Base-by-base conservation (phyloP, 2,329 filamentous ascomycete genomes). In the Pyricularia pennisetigena region DNA sequence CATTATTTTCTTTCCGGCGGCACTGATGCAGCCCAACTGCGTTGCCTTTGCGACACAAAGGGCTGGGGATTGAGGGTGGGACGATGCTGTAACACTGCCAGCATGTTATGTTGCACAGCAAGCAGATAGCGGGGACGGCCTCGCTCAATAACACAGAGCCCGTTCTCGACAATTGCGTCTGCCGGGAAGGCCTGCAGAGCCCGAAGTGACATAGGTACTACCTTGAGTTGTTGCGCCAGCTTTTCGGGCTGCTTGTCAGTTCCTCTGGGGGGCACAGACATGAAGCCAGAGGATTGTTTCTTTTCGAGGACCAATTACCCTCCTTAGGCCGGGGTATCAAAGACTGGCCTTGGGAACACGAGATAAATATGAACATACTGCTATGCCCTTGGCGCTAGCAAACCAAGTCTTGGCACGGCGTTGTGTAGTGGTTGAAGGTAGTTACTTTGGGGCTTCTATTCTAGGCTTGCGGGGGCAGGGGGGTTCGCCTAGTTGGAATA, bases 21-120 rank as follows among this genome's bases (percentile, higher is more conserved):
- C 49, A 66, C n/a, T 61, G 49, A 69, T 67, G 68, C 71, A 72
- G 69, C 69, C 71, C 69, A 70, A 75, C 73, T 71, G 76, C 76
- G 72, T 74, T 74, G 65, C 73, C 74, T 73, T 75, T 77, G 75
- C 75, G 70, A 76, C 73, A 74, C 73, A 72, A 69, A 12, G n/a
- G 57, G 57, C 70, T 69, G 73, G 70, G 73, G 71, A 71, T 72
- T 71, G 71, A 68, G 72, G 75, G 73, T 70, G 69, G 79, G 76
- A 71, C 70, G 69, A 67, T 64, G 69, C 72, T 74, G 80, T 82
- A 73, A 78, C 78, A 82, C 81, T 79, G 80, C 79, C 78, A 81
- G 75, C 77, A 67, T 76, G 75, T 74, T 29, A 74, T 72, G 82
- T 83, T 71, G 75, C 74, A 83, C 82, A 79, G 74, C 74, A 74